Evolutionary conservation across 2,329 filamentous ascomycete genomes (phyloP), one percentile per base, ranked within the genome.

Genomic region (Aureobasidium sp.): DNA sequence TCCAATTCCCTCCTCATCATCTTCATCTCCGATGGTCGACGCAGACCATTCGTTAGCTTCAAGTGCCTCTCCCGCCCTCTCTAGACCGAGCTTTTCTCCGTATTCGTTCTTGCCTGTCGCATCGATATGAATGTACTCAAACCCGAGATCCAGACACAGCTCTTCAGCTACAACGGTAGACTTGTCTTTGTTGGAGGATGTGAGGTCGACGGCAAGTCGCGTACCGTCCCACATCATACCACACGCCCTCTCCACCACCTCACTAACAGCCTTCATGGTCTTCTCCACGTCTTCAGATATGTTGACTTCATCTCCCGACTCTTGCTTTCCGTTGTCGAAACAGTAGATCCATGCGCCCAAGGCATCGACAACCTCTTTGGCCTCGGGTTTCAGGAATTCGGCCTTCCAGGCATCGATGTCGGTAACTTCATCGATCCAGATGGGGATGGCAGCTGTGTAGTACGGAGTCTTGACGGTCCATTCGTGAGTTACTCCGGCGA

Each of bases 21-120:
- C 67, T 10, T 55, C 67, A 13, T 21, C 21, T 21, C 21, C 21
- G 21, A 49, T 59, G 5, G 50, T 63, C 10, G 62, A 54, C 44
- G 62, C 64, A 27, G 68, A 73, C 84, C 84, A 87, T 62, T 85
- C 82, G 63, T 84, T 79, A 27, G 82, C 79, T 65, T 85, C 81
- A 1, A 87, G 72, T 16, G 84, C 81, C 67, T 86, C 84, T 63
- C 76, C 78, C 29, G 85, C 71, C 41, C 84, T 76, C 39, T 77
- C 77, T 59, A 85, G 75, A 0, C 84, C 84, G 51, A 77, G 69
- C 45, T 76, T 76, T 71, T 86, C 80, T 45, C 84, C 83, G 73
- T 80, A 85, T 51, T 81, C 77, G 73, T 86, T 85, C 71, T 77
- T 78, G 48, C 75, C 78, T 63, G 73, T 72, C 0, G 72, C 73